phyloP scores from a whole-genome alignment of 2,329 filamentous ascomycete species.

The Exophiala phaeomuriformis region DNA sequence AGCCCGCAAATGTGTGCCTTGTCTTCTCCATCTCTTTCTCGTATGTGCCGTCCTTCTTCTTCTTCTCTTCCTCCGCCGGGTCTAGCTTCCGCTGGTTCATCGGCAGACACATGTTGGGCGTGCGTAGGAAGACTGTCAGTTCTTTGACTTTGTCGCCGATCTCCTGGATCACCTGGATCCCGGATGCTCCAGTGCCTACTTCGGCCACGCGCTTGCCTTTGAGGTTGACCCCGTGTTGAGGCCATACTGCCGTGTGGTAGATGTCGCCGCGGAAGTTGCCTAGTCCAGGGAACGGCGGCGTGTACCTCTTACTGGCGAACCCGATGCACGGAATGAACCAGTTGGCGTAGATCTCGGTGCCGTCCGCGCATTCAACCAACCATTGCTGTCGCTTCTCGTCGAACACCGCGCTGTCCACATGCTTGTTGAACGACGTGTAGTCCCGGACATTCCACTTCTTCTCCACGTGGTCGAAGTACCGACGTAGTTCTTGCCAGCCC shows the following conservation, averaged over 20 bases:
- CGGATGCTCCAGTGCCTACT: slow-evolving; percentile 55
- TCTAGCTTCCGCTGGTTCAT: slow-evolving; percentile 50
- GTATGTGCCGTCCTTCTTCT: slow-evolving; percentile 40
- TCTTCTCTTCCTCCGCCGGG: slow-evolving; percentile 49
- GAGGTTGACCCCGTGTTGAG: slow-evolving; percentile 50
- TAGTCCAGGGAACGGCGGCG: slow-evolving; percentile 54
- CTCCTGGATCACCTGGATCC: slow-evolving; percentile 33
- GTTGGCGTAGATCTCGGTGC: slow-evolving; percentile 13
- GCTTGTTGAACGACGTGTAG: slow-evolving; percentile 32
- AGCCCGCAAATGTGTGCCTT: slow-evolving; percentile 52
- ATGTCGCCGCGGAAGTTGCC: slow-evolving; percentile 53
- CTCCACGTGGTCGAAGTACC: slow-evolving; percentile 39
- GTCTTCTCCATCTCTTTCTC: slow-evolving; percentile 49
- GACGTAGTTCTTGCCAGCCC: slow-evolving; percentile 33
- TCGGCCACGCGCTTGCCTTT: slow-evolving; percentile 54
- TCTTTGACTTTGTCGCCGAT: slow-evolving; percentile 20
- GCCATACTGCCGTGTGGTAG: slow-evolving; percentile 56
- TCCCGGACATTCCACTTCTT: slow-evolving; percentile 35
- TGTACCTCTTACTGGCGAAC: slow-evolving; percentile 51
- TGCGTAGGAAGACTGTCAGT: slow-evolving; percentile 50
- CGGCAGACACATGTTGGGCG: slow-evolving; percentile 53
- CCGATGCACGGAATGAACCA: slow-evolving; percentile 37
- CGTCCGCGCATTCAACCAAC: slow-evolving; percentile 19
- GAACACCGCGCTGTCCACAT: slow-evolving; percentile 34
- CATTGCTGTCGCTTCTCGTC: slow-evolving; percentile 27